Percentiles rank a stretch among this genome's conserved stretches.
phyloP scores from a whole-genome alignment of 768 basidiomycete genomes.

The Myochromella boudieri region DNA sequence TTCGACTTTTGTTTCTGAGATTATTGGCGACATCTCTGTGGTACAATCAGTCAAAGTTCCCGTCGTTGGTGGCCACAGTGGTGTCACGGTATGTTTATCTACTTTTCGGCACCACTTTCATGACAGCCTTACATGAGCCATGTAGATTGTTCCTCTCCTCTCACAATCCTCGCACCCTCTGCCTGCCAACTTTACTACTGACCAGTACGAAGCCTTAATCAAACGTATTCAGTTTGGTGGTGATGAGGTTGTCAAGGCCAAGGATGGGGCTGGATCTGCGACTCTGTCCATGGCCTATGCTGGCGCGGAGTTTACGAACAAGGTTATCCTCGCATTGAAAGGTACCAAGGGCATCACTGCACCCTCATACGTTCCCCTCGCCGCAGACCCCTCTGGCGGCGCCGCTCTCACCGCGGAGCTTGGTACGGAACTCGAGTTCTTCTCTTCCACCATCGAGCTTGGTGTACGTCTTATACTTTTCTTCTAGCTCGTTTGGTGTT shows the following conservation, averaged over 20 bases:
- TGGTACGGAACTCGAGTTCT: slow-evolving; percentile 76
- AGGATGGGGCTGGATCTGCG: slow-evolving; percentile 90
- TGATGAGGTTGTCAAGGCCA: slow-evolving; percentile 98
- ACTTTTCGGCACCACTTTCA: background rate
- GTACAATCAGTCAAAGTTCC: slow-evolving; percentile 72
- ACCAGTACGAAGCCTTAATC: slow-evolving; percentile 58
- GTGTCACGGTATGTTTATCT: slow-evolving; percentile 67
- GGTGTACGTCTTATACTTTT: slow-evolving; percentile 57
- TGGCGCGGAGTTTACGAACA: slow-evolving; percentile 84
- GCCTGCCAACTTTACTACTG: slow-evolving; percentile 51
- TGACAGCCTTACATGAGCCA: too few relatives aligned
- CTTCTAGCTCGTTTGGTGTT: background rate
- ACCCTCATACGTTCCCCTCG: slow-evolving; percentile 82
- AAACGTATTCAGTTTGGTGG: slow-evolving; percentile 94
- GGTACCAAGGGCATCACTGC: slow-evolving; percentile 87
- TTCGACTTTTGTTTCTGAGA: slow-evolving; percentile 92
- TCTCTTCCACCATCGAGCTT: slow-evolving; percentile 86
- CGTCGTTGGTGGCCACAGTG: slow-evolving; percentile 94
- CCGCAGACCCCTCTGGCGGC: slow-evolving; percentile 68
- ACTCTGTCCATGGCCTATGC: slow-evolving; percentile 98
- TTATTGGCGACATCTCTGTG: slow-evolving; percentile 61
- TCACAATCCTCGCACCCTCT: slow-evolving; percentile 85
- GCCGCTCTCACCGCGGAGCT: slow-evolving; percentile 79
- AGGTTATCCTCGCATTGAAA: slow-evolving; percentile 79
- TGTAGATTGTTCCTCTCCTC: slow-evolving; percentile 87